phyloP scores from a whole-genome alignment of 345 rosid species.

The Linum tenue region DNA sequence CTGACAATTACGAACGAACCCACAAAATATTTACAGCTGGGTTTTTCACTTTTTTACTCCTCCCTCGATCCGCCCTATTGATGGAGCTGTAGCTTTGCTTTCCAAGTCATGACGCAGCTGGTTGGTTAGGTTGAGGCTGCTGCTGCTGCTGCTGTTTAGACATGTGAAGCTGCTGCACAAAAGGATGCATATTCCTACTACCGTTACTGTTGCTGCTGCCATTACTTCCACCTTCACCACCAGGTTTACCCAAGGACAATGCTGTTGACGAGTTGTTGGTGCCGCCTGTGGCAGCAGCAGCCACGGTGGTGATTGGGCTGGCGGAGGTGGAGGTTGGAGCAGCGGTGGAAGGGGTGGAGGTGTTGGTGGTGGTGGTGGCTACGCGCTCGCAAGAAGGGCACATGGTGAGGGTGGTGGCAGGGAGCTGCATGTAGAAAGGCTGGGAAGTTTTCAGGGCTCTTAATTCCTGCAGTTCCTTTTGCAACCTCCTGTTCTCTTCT shows the following conservation, averaged over 20 bases:
- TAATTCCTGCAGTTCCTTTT: conserved; percentile 16
- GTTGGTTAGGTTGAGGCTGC: conserved; percentile 19
- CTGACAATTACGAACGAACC: neutral
- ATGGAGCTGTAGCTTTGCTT: too few relatives aligned
- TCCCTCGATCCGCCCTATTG: neutral
- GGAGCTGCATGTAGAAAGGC: conserved; percentile 91
- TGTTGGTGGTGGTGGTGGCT: conserved; percentile 40
- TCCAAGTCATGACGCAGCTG: conserved; percentile 21
- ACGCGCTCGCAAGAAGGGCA: conserved; percentile 98
- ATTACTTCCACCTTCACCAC: neutral
- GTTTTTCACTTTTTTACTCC: neutral
- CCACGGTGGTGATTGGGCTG: neutral
- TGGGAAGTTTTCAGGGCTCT: conserved; percentile 75
- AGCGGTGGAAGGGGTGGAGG: conserved; percentile 1
- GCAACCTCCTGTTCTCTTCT: conserved; percentile 8
- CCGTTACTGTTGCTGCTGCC: neutral
- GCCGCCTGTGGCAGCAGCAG: neutral
- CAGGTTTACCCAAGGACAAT: conserved; percentile 23
- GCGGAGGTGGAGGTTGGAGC: neutral
- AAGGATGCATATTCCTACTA: conserved; percentile 12
- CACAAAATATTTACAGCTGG: neutral
- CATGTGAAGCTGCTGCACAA: conserved; percentile 18
- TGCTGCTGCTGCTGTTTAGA: conserved; percentile 4
- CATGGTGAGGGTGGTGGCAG: conserved; percentile 99
- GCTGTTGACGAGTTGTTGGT: conserved; percentile 9